Base-by-base conservation (phyloP, 1,139 yeast genomes). In the Geotrichum restrictum region DNA sequence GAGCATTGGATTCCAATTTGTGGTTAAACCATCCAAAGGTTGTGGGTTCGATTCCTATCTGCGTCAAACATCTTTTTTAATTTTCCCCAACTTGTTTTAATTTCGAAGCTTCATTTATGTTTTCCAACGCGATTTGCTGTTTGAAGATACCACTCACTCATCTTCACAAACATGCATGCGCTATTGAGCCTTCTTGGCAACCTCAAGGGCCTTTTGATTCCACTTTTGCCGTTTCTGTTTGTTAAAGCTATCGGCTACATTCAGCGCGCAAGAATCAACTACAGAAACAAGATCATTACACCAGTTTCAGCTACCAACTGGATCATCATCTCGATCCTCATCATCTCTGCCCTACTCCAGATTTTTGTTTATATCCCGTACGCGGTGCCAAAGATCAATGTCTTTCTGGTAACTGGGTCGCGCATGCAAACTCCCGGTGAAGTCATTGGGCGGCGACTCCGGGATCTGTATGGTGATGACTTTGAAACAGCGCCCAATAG, bases 1-100 rank as follows among this genome's bases (percentile, higher is more conserved):
- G 56, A 53, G 56, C 56, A 53, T 53, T 53, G 56, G 85, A 80
- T 80, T 42, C 59, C 59, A 57, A 56, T 40, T n/a, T 10, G 8
- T 32, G 44, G 3, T 13, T 22, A 22, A 40, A 24, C 29, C 5
- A 56, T 55, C 59, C 54, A 56, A 56, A 53, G 59, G 59, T 56
- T 56, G 58, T 57, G 55, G 57, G 59, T 55, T 57, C 58, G 58
- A 55, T 55, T 56, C 58, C 58, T 56, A 58, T 55, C 57, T 52
- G 55, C 54, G 56, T 56, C 59, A 56, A 13, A 21, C 37, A 33
- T 47, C 48, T 41, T 32, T 38, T 48, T 5, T 33, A 6, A 4
- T 33, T 33, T 11, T n/a, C 37, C 37, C n/a, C 5, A 33, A 33
- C 14, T 33, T 4, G 6, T 11, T 33, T 13, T n/a, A 13, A 33